phyloP scores from a whole-genome alignment of 495 filamentous ascomycete genomes.

The Sabuloglossum arenarium region DNA sequence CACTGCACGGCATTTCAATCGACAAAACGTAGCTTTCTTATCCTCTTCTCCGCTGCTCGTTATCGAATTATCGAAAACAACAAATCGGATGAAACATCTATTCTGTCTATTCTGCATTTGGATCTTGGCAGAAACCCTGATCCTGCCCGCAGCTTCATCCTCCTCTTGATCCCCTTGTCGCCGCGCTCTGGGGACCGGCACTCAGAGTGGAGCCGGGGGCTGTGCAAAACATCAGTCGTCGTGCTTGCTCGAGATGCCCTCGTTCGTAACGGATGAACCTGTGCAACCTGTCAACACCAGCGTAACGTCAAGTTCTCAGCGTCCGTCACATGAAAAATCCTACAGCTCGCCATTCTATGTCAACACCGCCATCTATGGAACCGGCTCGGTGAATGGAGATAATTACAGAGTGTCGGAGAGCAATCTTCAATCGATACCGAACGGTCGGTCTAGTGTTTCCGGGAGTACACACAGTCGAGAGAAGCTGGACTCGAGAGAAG shows the following conservation, averaged over 20 bases:
- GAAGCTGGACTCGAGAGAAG: slow-evolving; percentile 27
- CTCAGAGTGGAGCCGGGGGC: not conserved
- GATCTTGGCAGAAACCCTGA: not conserved
- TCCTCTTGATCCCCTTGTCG: not conserved
- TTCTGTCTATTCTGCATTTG: not conserved
- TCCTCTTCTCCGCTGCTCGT: too few relatives aligned
- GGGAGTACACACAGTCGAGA: slow-evolving; percentile 29
- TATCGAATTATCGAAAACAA: not conserved
- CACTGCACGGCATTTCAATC: not conserved
- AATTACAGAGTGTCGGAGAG: not conserved
- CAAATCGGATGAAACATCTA: not conserved
- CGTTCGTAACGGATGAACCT: slow-evolving; percentile 9
- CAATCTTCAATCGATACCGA: not conserved
- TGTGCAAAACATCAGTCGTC: slow-evolving; percentile 3
- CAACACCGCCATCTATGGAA: not conserved
- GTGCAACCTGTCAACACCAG: not conserved
- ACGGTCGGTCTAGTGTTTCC: not conserved
- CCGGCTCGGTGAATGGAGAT: not conserved
- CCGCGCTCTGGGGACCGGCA: not conserved
- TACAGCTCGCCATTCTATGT: not conserved
- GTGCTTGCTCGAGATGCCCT: slow-evolving; percentile 11
- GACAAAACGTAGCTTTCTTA: too few relatives aligned
- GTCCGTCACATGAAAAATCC: not conserved
- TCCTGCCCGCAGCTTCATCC: not conserved
- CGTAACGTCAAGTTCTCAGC: not conserved